Conservation (phyloP, 2,329 filamentous ascomycete species). For the Colletotrichum spinosum region DNA sequence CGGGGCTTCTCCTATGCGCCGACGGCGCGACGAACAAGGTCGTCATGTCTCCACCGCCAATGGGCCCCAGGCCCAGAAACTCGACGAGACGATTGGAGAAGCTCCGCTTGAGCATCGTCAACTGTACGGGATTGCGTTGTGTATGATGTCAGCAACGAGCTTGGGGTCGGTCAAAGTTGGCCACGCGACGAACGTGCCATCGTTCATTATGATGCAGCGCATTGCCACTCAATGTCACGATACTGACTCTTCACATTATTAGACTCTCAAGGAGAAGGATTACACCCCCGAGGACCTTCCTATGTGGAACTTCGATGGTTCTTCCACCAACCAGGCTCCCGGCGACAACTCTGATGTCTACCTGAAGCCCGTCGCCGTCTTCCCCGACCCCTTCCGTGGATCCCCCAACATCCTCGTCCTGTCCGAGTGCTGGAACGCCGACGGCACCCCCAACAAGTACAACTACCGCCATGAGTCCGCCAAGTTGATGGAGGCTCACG, state of each 20-base stretch:
- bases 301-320: constrained; percentile 75
- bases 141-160: constrained; percentile 29
- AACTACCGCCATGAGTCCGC: constrained; percentile 95
- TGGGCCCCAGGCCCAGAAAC: constrained; percentile 5
- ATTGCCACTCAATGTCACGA: background rate
- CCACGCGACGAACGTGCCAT: constrained; percentile 6
- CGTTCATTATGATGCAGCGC: constrained; percentile 9
- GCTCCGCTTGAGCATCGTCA: constrained; percentile 30
- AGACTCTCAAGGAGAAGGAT: constrained; percentile 64
- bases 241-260: constrained; percentile 37
- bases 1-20: constrained; percentile 7
- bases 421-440: constrained; percentile 92
- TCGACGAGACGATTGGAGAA: constrained; percentile 14
- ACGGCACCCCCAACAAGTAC: constrained; percentile 97
- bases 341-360: constrained; percentile 98
- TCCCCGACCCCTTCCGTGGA: constrained; percentile 90
- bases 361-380: constrained; percentile 90
- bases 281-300: constrained; percentile 65
- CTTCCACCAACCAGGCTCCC: constrained; percentile 90
- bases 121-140: constrained; percentile 23
- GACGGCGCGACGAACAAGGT: constrained; percentile 16
- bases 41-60: constrained; percentile 5
- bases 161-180: constrained; percentile 11
- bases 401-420: constrained; percentile 95
- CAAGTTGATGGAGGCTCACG: constrained; percentile 90